Percentiles rank a stretch among this genome's conserved stretches.
These are phyloP conservation scores for Psidium friedrichsthalianum DNA, from an alignment of 345 rosid species.

Conservation along the genomic window DNA sequence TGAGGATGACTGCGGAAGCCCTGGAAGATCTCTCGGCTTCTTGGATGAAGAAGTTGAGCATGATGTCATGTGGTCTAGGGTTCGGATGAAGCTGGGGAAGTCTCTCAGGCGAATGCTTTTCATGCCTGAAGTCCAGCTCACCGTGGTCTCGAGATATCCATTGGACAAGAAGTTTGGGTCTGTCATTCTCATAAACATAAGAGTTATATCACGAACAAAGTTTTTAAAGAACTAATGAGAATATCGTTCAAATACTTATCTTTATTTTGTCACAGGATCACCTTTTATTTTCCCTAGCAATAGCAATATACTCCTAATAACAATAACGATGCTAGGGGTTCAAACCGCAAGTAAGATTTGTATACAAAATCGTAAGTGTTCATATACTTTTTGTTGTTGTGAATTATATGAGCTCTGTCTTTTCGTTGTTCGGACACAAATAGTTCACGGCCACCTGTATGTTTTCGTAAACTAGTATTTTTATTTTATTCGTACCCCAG, in stretches of 20 bases:
- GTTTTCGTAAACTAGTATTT: background rate
- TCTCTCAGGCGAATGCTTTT: slow-evolving; percentile 19
- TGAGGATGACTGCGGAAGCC: slow-evolving; percentile 19
- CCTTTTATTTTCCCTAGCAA: background rate
- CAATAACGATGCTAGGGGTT: background rate
- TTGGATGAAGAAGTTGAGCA: slow-evolving; percentile 7
- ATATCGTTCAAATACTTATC: background rate
- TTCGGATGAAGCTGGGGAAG: slow-evolving; percentile 18
- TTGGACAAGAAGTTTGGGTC: slow-evolving; percentile 5
- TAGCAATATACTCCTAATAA: background rate
- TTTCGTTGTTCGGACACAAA: background rate
- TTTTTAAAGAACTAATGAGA: background rate
- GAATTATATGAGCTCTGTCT: background rate
- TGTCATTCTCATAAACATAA: background rate
- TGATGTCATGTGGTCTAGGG: slow-evolving; percentile 11
- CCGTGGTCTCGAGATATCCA: slow-evolving; percentile 15
- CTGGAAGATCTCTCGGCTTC: slow-evolving; percentile 10
- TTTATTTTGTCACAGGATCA: background rate
- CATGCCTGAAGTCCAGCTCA: slow-evolving; percentile 33
- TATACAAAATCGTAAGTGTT: background rate
- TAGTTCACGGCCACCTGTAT: background rate
- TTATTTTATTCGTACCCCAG: background rate
- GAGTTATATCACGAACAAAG: background rate
- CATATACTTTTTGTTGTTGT: background rate
- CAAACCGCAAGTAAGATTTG: background rate